These are phyloP conservation scores for Aspergillus neotritici DNA, from an alignment of 2,329 filamentous ascomycete species.

Conservation along the genomic window DNA sequence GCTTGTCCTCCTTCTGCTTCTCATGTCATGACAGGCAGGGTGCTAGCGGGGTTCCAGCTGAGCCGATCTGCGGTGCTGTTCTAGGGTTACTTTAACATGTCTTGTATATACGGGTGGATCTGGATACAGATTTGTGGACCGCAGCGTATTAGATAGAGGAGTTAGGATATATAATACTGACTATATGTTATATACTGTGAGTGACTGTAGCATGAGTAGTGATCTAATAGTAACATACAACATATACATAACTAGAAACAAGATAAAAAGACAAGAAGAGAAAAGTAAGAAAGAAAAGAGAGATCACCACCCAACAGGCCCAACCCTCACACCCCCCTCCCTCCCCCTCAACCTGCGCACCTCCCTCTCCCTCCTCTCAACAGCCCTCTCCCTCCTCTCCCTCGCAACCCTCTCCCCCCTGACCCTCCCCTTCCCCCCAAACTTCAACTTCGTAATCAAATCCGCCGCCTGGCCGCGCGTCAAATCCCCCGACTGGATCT, in stretches of 20 bases:
- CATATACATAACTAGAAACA: not conserved
- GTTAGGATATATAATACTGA: constrained; percentile 8
- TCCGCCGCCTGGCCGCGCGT: constrained; percentile 78
- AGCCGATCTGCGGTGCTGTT: not conserved
- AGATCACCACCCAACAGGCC: constrained; percentile 34
- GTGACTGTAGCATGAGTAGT: no score
- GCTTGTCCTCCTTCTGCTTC: no score
- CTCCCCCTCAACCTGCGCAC: constrained; percentile 16
- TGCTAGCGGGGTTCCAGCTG: not conserved
- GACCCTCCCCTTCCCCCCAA: constrained; percentile 68
- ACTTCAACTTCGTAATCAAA: constrained; percentile 88
- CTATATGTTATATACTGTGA: not conserved
- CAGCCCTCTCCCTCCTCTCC: constrained; percentile 9
- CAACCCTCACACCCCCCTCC: constrained; percentile 40
- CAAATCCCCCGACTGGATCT: constrained; percentile 41
- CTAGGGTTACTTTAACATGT: constrained; percentile 5
- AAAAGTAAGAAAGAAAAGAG: not conserved
- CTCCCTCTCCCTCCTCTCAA: constrained; percentile 5
- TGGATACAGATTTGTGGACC: constrained; percentile 19
- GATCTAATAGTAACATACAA: no score
- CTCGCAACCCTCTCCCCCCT: constrained; percentile 31
- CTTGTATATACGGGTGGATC: constrained; percentile 20
- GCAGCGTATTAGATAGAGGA: constrained; percentile 20
- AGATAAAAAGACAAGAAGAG: not conserved
- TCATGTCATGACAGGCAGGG: constrained; percentile 3